Percentiles rank a stretch among this genome's conserved stretches.
These are phyloP conservation scores for Arbutus unedo DNA, from an alignment of 148 eudicot genomes.

Conservation along the genomic window DNA sequence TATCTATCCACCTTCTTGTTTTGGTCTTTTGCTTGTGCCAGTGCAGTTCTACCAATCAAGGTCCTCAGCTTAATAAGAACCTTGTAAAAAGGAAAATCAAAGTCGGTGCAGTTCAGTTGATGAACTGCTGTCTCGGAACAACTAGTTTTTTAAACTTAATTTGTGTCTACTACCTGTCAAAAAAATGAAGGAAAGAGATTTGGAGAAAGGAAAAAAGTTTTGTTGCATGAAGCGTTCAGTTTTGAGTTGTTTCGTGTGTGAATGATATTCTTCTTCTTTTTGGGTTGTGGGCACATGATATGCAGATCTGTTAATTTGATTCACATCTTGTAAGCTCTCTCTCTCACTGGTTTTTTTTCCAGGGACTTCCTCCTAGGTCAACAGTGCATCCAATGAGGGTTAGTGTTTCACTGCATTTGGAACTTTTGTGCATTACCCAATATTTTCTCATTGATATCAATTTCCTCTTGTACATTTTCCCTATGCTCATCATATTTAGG, in stretches of 20 bases:
- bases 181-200: background rate
- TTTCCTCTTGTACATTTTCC: background rate
- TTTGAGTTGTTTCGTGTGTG: background rate
- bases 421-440: background rate
- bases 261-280: no score
- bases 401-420: slow-evolving; percentile 29
- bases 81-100: background rate
- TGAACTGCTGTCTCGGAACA: background rate
- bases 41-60: background rate
- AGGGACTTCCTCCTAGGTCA: slow-evolving; percentile 98
- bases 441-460: background rate
- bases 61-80: background rate
- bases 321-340: background rate
- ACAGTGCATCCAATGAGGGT: slow-evolving; percentile 99
- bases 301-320: background rate
- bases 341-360: slow-evolving; percentile 18
- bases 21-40: slow-evolving; percentile 6
- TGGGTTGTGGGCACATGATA: background rate
- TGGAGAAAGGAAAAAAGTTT: background rate
- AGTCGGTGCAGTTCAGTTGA: background rate
- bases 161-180: background rate
- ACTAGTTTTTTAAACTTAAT: background rate
- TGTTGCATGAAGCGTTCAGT: background rate
- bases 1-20: background rate
- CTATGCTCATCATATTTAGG: no score